Conservation (phyloP, 768 basidiomycete species). For the Suillus weaverae region DNA sequence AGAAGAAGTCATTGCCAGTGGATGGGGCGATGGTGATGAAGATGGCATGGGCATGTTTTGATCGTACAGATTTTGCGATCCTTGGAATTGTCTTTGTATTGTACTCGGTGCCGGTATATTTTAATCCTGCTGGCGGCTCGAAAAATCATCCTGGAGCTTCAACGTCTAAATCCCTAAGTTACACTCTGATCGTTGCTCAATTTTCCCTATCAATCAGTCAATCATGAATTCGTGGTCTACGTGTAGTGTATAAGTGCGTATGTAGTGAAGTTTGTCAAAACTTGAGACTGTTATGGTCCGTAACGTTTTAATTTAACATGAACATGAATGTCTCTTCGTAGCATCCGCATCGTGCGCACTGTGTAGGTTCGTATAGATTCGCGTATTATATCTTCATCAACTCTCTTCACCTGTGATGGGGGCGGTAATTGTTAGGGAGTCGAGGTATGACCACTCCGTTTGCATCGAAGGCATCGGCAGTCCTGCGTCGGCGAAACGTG, state of each 20-base stretch:
- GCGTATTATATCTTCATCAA: neutral
- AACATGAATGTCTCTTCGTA: neutral
- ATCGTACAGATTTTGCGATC: constrained; percentile 3
- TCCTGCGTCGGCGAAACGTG: neutral
- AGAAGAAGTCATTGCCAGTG: constrained; percentile 63
- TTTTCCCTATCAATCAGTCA: neutral
- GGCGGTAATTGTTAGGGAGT: neutral
- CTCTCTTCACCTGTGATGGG: neutral
- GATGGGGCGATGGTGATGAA: constrained; percentile 69
- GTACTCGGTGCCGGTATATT: constrained; percentile 5
- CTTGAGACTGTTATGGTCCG: neutral
- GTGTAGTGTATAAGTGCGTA: neutral
- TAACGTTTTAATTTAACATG: neutral
- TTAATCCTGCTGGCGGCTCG: constrained; percentile 1
- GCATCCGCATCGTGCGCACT: neutral
- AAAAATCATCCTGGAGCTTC: neutral
- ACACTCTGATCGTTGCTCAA: neutral
- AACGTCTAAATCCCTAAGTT: neutral
- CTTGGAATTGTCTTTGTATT: constrained; percentile 3
- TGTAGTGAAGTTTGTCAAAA: neutral
- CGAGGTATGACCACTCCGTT: neutral
- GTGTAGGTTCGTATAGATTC: neutral
- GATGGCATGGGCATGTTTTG: constrained; percentile 61
- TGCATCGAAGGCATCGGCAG: neutral
- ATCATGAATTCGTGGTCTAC: neutral